A percentile compares a stretch with the other conserved stretches of the same genome.
phyloP scores from a whole-genome alignment of 1,139 yeast genomes.

The Debaryomycetaceae sp. region DNA sequence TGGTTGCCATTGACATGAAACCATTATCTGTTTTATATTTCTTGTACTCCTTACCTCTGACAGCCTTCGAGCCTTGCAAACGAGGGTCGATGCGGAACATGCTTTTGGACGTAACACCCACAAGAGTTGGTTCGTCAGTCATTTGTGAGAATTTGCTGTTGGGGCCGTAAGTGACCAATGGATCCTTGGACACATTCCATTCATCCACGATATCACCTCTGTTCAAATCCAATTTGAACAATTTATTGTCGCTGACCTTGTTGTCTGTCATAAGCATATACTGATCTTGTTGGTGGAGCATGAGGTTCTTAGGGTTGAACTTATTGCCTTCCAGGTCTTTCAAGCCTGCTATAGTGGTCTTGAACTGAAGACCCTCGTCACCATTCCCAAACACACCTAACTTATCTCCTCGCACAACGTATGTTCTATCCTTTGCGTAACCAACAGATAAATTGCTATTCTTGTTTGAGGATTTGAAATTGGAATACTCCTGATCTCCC shows the following conservation, averaged over 20 bases:
- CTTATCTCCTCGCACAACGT: conserved; percentile 73
- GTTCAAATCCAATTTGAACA: conserved; percentile 75
- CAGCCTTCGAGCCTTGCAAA: conserved; percentile 50
- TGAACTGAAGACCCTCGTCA: conserved; percentile 52
- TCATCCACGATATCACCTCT: conserved; percentile 81
- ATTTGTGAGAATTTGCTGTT: conserved; percentile 68
- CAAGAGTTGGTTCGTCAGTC: conserved; percentile 67
- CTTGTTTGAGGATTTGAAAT: conserved; percentile 22
- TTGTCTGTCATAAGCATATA: conserved; percentile 61
- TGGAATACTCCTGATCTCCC: conserved; percentile 8
- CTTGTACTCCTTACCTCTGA: conserved; percentile 36
- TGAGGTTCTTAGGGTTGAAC: conserved; percentile 59
- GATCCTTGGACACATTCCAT: conserved; percentile 53
- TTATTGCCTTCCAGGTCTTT: conserved; percentile 50
- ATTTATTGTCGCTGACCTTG: conserved; percentile 29
- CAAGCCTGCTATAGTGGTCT: conserved; percentile 64
- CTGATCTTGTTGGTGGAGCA: conserved; percentile 75
- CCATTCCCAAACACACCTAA: conserved; percentile 75
- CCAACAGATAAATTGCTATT: conserved; percentile 73
- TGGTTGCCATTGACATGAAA: conserved; percentile 66
- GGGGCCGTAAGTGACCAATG: conserved; percentile 63
- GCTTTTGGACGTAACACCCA: conserved; percentile 65
- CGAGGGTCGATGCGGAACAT: conserved; percentile 80
- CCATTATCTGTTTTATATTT: conserved; percentile 52
- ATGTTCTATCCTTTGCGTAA: conserved; percentile 64